These are phyloP conservation scores for Vicia faba DNA, from an alignment of 306 rosid genomes.

Conservation along the genomic window DNA sequence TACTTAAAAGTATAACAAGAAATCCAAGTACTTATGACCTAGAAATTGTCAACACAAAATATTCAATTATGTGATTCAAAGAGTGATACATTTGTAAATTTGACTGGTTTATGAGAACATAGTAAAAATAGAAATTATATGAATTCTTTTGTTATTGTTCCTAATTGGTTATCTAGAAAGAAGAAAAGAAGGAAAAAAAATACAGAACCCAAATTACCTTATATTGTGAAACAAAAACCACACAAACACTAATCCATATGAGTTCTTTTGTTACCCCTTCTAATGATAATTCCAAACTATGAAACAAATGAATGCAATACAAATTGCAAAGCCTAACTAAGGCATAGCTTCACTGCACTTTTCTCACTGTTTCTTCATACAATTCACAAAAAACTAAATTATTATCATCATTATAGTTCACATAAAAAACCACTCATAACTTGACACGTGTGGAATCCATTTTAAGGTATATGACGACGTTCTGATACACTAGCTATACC, in stretches of 20 bases:
- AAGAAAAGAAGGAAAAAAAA: neutral
- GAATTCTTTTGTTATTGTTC: too few species aligned
- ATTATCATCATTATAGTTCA: slow-evolving; percentile 18
- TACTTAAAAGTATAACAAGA: too few species aligned
- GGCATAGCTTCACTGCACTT: slow-evolving; percentile 14
- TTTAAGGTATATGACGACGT: slow-evolving; percentile 62
- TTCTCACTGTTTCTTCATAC: neutral
- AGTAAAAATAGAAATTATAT: too few species aligned
- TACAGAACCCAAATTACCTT: neutral
- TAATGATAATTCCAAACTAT: neutral
- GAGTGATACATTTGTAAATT: too few species aligned
- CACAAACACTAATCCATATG: neutral
- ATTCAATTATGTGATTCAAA: too few species aligned
- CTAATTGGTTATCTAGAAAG: too few species aligned
- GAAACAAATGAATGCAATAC: neutral
- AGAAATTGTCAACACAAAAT: too few species aligned
- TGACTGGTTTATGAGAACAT: too few species aligned
- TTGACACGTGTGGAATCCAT: slow-evolving; percentile 50
- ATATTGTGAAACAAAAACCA: neutral
- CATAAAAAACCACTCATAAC: slow-evolving; percentile 22
- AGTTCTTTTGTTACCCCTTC: neutral
- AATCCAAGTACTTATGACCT: too few species aligned
- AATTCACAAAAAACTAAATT: neutral
- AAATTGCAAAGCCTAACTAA: neutral
- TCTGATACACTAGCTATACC: slow-evolving; percentile 38